A percentile compares a stretch with the other conserved stretches of the same genome.
Conservation (phyloP, 768 basidiomycete species). For the Phanerodontia chrysosporium region DNA sequence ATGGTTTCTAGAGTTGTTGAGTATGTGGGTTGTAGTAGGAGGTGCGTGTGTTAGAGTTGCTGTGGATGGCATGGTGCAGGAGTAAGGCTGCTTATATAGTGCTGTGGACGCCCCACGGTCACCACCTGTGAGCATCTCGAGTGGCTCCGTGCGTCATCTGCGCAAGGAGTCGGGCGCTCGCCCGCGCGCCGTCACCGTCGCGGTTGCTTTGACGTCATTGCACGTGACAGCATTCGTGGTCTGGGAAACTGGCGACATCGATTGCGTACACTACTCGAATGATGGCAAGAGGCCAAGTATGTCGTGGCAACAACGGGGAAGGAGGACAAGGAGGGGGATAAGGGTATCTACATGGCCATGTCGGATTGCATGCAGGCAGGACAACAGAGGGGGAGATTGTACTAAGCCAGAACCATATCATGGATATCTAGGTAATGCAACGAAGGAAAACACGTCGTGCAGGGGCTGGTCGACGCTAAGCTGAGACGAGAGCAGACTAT, state of each 20-base stretch:
- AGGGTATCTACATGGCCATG: conserved; percentile 7
- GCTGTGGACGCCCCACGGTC: conserved; percentile 8
- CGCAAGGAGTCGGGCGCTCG: too few species aligned
- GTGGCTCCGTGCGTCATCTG: conserved; percentile 6
- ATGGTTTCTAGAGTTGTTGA: conserved; percentile 2
- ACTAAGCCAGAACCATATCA: background rate
- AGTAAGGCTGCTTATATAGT: conserved; percentile 2
- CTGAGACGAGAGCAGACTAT: background rate
- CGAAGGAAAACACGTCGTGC: background rate
- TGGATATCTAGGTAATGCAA: background rate
- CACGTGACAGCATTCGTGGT: background rate
- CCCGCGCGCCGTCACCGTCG: too few species aligned
- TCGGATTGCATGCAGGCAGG: background rate
- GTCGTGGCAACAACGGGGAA: background rate
- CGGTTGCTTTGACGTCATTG: conserved; percentile 9
- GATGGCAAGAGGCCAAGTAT: background rate
- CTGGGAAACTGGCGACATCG: background rate
- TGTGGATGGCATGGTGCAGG: background rate
- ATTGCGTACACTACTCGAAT: background rate
- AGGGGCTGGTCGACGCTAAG: background rate
- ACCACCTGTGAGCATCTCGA: conserved; percentile 10
- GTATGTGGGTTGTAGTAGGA: background rate
- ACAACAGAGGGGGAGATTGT: background rate
- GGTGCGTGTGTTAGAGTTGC: background rate
- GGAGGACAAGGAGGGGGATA: background rate